These are phyloP conservation scores for Pythium phragmiticola DNA, from an alignment of 352 stramenopile species.

Conservation along the genomic window DNA sequence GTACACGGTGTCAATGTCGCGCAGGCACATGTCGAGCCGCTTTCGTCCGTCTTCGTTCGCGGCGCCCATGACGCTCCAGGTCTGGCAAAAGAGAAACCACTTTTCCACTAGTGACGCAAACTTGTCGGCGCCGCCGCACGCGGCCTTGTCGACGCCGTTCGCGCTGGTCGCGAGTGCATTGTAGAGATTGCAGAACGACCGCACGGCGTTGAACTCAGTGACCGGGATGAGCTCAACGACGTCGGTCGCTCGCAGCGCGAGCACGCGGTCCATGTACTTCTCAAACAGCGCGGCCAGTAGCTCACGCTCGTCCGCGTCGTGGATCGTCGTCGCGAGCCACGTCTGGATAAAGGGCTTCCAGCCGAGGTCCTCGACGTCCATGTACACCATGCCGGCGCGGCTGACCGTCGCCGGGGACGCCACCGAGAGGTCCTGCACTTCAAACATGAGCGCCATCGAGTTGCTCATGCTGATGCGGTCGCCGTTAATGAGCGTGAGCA, in stretches of 20 bases:
- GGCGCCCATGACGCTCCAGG: conserved; percentile 83
- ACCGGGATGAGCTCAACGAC: conserved; percentile 77
- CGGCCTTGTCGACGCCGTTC: conserved; percentile 65
- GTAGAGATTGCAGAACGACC: conserved; percentile 87
- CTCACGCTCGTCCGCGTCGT: conserved; percentile 60
- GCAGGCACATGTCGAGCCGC: conserved; percentile 85
- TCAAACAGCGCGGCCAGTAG: conserved; percentile 70
- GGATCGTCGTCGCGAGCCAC: conserved; percentile 82
- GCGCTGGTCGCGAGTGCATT: conserved; percentile 66
- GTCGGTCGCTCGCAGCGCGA: conserved; percentile 64
- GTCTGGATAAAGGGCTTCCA: conserved; percentile 85
- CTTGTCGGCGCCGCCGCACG: conserved; percentile 67
- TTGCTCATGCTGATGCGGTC: conserved; percentile 95
- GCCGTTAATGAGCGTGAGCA: conserved; percentile 92
- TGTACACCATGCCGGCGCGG: conserved; percentile 96
- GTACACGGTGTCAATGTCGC: conserved; percentile 92
- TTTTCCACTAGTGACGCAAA: conserved; percentile 71
- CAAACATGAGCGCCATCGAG: conserved; percentile 98
- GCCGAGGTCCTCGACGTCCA: conserved; percentile 92
- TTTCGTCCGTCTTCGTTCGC: conserved; percentile 85
- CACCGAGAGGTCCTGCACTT: conserved; percentile 93
- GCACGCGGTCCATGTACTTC: conserved; percentile 78
- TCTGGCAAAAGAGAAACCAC: conserved; percentile 86
- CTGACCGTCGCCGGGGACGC: conserved; percentile 94
- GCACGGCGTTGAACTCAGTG: conserved; percentile 79